Evolutionary conservation across 768 basidiomycete species (phyloP).

Genomic region (Dioszegia crocea): DNA sequence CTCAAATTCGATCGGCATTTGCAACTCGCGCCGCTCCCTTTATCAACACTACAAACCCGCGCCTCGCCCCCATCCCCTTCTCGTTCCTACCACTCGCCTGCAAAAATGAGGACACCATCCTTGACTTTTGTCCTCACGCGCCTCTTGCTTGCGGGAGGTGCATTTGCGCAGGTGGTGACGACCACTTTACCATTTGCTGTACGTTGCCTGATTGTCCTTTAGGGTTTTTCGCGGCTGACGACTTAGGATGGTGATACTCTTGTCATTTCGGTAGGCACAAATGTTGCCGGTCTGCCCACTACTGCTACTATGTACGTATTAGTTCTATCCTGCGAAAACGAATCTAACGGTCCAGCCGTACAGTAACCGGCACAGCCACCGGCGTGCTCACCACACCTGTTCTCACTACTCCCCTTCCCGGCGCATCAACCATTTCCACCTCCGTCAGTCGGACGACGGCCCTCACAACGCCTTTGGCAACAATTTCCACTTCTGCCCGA

Average conservation of each 20-base stretch:
- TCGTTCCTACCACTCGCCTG: background rate
- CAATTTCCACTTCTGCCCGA: slow-evolving; percentile 4
- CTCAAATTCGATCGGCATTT: background rate
- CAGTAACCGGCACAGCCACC: background rate
- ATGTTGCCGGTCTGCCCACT: slow-evolving; percentile 19
- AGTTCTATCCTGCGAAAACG: background rate
- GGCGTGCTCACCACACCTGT: too few species aligned
- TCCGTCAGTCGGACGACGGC: background rate
- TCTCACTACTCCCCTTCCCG: background rate
- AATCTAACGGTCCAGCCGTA: background rate
- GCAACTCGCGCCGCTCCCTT: background rate
- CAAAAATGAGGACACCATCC: background rate
- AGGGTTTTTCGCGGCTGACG: background rate
- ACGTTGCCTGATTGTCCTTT: slow-evolving; percentile 10
- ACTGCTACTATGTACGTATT: slow-evolving; percentile 23
- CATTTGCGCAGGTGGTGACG: slow-evolving; percentile 13
- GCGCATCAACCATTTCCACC: background rate
- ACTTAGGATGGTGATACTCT: slow-evolving; percentile 35
- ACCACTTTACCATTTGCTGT: slow-evolving; percentile 25
- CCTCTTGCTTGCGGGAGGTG: slow-evolving; percentile 3
- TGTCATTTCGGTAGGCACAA: slow-evolving; percentile 32
- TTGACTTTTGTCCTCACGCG: background rate
- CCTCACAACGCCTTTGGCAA: background rate
- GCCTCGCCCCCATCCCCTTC: background rate
- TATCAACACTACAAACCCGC: background rate